Conservation (phyloP, 75 land plant species). For the Gnetum montanum region DNA sequence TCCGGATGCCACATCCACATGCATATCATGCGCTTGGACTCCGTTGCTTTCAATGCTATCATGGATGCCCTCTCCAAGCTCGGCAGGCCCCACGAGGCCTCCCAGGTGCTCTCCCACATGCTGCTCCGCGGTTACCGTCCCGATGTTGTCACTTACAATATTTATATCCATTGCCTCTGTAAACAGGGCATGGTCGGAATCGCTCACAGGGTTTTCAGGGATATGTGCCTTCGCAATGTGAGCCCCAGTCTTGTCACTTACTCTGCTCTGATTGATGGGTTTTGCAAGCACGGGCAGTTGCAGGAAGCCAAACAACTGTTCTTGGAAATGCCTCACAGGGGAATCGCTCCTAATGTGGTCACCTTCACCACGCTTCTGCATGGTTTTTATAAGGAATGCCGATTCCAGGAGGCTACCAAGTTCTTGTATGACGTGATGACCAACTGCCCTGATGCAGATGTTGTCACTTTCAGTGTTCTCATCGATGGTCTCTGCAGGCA, state of each 20-base stretch:
- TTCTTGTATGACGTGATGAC: slow-evolving; percentile 14
- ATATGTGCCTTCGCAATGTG: neutral
- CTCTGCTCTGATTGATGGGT: slow-evolving; percentile 11
- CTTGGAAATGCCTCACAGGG: slow-evolving; percentile 9
- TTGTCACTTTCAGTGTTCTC: slow-evolving; percentile 12
- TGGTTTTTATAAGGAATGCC: slow-evolving; percentile 16
- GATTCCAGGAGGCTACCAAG: slow-evolving; percentile 4
- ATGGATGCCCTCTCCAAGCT: neutral
- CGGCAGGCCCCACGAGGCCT: neutral
- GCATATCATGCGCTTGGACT: too few relatives aligned
- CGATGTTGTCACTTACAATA: neutral
- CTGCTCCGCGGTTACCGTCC: neutral
- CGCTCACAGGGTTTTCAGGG: neutral
- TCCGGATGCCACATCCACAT: too few relatives aligned
- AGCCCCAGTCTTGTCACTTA: slow-evolving; percentile 14
- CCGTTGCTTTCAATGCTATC: neutral
- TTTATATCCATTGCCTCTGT: neutral
- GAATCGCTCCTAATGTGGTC: neutral
- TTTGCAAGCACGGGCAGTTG: slow-evolving; percentile 1
- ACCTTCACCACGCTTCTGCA: slow-evolving; percentile 8
- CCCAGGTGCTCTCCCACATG: neutral
- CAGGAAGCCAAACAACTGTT: slow-evolving; percentile 9
- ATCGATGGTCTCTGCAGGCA: slow-evolving; percentile 11
- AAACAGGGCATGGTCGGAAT: neutral
- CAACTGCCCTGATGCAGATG: slow-evolving; percentile 6